These are phyloP conservation scores for Encephalitozoon hellem DNA, from an alignment of 371 early-diverging fungal species.

Conservation along the genomic window DNA sequence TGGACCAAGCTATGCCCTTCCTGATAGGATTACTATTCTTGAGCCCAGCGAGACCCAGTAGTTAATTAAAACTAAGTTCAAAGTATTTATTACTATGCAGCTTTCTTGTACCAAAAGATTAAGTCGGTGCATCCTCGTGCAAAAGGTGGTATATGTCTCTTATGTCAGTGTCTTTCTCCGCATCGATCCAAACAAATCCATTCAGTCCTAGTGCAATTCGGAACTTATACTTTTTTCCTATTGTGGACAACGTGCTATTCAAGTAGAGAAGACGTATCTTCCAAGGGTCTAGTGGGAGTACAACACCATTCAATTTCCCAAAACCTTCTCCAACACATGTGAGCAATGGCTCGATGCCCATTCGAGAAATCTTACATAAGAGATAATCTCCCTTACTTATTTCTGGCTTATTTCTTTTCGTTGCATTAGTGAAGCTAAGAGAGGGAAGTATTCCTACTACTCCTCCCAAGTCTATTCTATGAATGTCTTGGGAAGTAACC, in stretches of 20 bases:
- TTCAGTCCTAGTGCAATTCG: slow-evolving; percentile 49
- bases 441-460: slow-evolving; percentile 45
- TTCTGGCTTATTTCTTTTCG: slow-evolving; percentile 59
- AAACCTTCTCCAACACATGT: slow-evolving; percentile 49
- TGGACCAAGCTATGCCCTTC: slow-evolving; percentile 87
- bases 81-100: neutral
- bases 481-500: slow-evolving; percentile 41
- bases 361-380: slow-evolving; percentile 36
- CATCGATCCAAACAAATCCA: slow-evolving; percentile 50
- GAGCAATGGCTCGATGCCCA: slow-evolving; percentile 41
- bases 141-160: slow-evolving; percentile 36
- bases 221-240: slow-evolving; percentile 36
- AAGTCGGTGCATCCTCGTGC: neutral
- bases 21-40: slow-evolving; percentile 88
- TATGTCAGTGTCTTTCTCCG: slow-evolving; percentile 13
- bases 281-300: slow-evolving; percentile 33
- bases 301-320: slow-evolving; percentile 48
- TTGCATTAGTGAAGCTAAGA: slow-evolving; percentile 56
- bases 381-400: slow-evolving; percentile 47
- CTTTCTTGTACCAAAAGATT: neutral
- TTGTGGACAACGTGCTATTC: slow-evolving; percentile 17
- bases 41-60: slow-evolving; percentile 60
- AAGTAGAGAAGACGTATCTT: slow-evolving; percentile 49
- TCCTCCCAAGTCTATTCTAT: slow-evolving; percentile 45
- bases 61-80: slow-evolving; percentile 18